These are phyloP conservation scores for Cinchona pubescens DNA, from an alignment of 257 asterid genomes.

Conservation along the genomic window DNA sequence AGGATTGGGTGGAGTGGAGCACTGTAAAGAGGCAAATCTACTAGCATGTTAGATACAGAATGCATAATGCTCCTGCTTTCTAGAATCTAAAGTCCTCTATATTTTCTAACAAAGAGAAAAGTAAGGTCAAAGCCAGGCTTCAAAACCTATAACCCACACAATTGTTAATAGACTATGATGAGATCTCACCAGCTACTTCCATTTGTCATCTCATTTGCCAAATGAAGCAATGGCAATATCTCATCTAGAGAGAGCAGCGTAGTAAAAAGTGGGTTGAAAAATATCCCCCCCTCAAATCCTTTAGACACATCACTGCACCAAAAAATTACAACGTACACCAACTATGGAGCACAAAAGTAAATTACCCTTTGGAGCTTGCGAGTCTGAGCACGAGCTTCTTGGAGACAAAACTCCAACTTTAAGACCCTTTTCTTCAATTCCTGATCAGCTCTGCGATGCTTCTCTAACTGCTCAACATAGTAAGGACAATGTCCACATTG, in stretches of 20 bases:
- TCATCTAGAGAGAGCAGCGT: no score
- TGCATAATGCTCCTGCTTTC: neutral
- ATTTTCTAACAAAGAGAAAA: neutral
- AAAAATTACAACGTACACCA: neutral
- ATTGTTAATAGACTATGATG: no score
- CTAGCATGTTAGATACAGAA: neutral
- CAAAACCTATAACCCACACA: no score
- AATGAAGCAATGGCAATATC: neutral
- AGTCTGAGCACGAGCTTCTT: constrained; percentile 74
- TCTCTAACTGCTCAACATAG: constrained; percentile 53
- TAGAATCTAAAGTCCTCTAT: neutral
- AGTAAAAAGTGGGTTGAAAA: neutral
- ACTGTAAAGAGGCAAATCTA: neutral
- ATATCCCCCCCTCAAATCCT: neutral
- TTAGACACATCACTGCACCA: neutral
- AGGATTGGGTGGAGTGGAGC: neutral
- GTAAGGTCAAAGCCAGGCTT: neutral
- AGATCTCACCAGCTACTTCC: neutral
- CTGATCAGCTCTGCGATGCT: constrained; percentile 73
- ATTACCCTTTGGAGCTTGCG: constrained; percentile 87
- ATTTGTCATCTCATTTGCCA: neutral
- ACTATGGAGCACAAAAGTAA: neutral
- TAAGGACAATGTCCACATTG: neutral
- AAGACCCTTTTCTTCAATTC: constrained; percentile 74
- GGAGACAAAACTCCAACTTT: constrained; percentile 74